A percentile compares a stretch with the other conserved stretches of the same genome.
Conservation (phyloP, 345 rosid species). For the Aquilaria malaccensis region DNA sequence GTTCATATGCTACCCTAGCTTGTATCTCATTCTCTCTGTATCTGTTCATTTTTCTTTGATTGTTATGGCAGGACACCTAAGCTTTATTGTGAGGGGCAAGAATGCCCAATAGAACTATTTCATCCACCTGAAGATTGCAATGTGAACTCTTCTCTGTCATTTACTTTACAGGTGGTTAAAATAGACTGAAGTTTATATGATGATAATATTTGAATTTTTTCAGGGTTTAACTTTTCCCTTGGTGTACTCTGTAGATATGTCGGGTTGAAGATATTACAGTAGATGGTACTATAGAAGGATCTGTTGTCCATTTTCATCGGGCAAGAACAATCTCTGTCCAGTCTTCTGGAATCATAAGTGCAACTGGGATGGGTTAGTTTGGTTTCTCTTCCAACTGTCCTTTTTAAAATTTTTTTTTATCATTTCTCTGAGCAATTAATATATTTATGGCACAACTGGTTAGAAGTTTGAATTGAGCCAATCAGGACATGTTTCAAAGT, state of each 20-base stretch:
- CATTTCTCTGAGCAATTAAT: not conserved
- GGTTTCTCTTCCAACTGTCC: constrained; percentile 2
- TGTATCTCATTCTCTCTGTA: constrained; percentile 6
- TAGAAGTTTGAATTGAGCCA: not conserved
- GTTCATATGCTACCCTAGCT: constrained; percentile 7
- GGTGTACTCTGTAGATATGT: constrained; percentile 58
- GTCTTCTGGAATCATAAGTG: constrained; percentile 72
- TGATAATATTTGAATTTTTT: constrained; percentile 3
- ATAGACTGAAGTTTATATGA: constrained; percentile 6
- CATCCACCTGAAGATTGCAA: constrained; percentile 99
- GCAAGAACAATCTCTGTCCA: constrained; percentile 73
- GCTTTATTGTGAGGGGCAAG: constrained; percentile 72
- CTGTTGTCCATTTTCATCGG: constrained; percentile 90
- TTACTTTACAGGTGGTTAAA: constrained; percentile 85
- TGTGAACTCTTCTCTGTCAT: constrained; percentile 89
- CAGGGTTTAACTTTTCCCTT: constrained; percentile 18
- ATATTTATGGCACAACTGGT: not conserved
- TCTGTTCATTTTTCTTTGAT: constrained; percentile 11
- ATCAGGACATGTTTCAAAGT: too few relatives aligned
- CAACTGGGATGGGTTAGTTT: constrained; percentile 77
- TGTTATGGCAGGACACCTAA: constrained; percentile 59
- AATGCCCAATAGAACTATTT: constrained; percentile 83
- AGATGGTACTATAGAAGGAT: constrained; percentile 87
- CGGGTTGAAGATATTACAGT: constrained; percentile 93
- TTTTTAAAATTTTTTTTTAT: not conserved